Evolutionary conservation across 2,329 filamentous ascomycete genomes (phyloP).

Genomic region (Cytospora leucostoma): DNA sequence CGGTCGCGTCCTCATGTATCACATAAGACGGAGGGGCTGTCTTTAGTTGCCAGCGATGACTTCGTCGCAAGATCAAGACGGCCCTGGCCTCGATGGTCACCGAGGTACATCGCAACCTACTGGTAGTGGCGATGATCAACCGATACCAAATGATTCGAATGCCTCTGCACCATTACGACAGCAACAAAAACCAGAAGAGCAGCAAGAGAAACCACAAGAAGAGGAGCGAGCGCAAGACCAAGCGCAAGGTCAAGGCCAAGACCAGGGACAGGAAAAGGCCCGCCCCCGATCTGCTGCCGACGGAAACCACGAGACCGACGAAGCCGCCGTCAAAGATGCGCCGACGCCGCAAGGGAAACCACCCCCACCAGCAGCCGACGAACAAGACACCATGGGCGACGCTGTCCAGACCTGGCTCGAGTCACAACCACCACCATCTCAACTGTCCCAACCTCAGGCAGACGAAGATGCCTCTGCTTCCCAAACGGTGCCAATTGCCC

Average conservation of each 20-base stretch:
- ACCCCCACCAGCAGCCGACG: neutral
- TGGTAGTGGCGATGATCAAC: neutral
- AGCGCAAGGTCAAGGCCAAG: too few species aligned
- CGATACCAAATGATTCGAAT: neutral
- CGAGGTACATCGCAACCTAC: constrained; percentile 4
- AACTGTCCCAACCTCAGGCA: neutral
- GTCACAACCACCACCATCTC: neutral
- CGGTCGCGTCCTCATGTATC: constrained; percentile 12
- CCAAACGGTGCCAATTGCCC: neutral
- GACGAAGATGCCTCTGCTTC: neutral
- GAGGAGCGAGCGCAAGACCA: too few species aligned
- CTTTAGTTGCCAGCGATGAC: constrained; percentile 25
- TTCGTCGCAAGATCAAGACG: constrained; percentile 24
- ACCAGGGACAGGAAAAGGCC: too few species aligned
- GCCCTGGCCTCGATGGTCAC: constrained; percentile 15
- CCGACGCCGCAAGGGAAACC: neutral
- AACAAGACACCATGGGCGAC: neutral
- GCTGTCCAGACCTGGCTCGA: constrained; percentile 8
- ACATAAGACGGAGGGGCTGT: constrained; percentile 19
- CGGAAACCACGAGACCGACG: constrained; percentile 2
- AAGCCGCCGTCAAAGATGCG: neutral
- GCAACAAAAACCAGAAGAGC: neutral
- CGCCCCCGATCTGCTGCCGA: neutral
- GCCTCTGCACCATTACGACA: neutral
- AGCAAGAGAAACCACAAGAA: neutral